Percentiles rank a stretch among this genome's conserved stretches.
phyloP scores from a whole-genome alignment of 2,329 filamentous ascomycete genomes.

The Fusarium torulosum region DNA sequence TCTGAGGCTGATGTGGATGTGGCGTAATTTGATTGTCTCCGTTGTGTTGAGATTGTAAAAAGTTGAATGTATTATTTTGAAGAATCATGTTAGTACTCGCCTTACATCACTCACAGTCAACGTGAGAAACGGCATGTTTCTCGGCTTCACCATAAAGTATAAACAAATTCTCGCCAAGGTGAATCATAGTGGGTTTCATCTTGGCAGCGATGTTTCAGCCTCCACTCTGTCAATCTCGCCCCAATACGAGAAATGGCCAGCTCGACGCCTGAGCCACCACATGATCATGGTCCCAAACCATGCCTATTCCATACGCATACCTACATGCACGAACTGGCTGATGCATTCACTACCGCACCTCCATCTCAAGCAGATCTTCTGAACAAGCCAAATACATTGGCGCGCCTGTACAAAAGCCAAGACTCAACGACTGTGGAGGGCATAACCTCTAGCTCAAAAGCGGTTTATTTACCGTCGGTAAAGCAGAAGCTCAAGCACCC shows the following conservation, averaged over 20 bases:
- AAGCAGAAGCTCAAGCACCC: conserved; percentile 13
- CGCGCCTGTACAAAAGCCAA: conserved; percentile 5
- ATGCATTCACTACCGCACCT: background rate
- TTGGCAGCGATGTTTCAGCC: conserved; percentile 25
- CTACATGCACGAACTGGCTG: background rate
- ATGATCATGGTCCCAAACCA: conserved; percentile 6
- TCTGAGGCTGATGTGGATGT: background rate
- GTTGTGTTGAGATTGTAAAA: background rate
- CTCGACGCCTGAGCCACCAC: conserved; percentile 5
- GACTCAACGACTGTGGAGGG: background rate
- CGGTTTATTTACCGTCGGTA: conserved; percentile 11
- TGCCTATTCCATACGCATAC: background rate
- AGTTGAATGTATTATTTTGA: too few species aligned
- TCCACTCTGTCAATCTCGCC: conserved; percentile 4
- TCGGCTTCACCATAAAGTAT: conserved; percentile 13
- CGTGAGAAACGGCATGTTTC: conserved; percentile 18
- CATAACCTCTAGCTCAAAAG: background rate
- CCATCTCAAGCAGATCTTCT: background rate
- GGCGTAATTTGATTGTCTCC: background rate
- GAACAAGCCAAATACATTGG: conserved; percentile 4
- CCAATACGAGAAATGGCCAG: background rate
- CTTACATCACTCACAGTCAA: background rate
- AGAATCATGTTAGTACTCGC: too few species aligned
- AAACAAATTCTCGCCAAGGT: conserved; percentile 19
- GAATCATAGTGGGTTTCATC: conserved; percentile 33